Conservation (phyloP, 805 yeast species). For the Saccharomycopsis lassenensis region DNA sequence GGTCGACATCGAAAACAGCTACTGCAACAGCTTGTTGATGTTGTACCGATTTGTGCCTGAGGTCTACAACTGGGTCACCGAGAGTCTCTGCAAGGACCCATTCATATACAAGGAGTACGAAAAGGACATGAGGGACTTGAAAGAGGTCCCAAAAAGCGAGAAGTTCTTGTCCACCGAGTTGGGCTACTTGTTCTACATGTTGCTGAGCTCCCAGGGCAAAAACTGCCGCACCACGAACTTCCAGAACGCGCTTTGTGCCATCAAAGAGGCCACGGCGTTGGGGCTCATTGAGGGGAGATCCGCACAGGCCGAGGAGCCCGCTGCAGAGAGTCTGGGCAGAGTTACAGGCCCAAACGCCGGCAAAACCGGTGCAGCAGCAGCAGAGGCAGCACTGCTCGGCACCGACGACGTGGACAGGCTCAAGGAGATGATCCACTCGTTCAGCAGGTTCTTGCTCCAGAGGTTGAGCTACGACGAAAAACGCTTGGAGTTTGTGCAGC, state of each 20-base stretch:
- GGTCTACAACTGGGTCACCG: conserved; percentile 52
- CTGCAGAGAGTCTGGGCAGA: no score
- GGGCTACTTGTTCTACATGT: conserved; percentile 88
- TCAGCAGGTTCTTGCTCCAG: conserved; percentile 49
- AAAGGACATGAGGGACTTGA: conserved; percentile 13
- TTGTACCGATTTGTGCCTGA: conserved; percentile 68
- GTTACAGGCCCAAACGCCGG: no score
- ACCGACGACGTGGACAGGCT: conserved; percentile 31
- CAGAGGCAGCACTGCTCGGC: no score
- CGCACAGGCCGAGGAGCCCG: no score
- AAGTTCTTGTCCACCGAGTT: conserved; percentile 61
- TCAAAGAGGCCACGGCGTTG: conserved; percentile 38
- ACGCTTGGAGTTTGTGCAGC: conserved; percentile 10
- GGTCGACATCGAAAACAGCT: conserved; percentile 69
- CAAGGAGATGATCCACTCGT: conserved; percentile 36
- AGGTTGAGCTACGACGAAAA: conserved; percentile 41
- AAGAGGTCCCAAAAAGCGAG: conserved; percentile 15
- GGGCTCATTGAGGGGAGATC: conserved; percentile 46
- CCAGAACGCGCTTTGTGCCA: conserved; percentile 37
- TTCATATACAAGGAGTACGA: conserved; percentile 26
- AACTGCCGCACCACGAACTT: conserved; percentile 80
- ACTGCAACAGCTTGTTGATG: conserved; percentile 70
- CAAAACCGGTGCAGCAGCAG: no score
- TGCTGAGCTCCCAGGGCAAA: conserved; percentile 65
- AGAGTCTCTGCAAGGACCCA: conserved; percentile 43